These are phyloP conservation scores for Pneumocystis canis DNA, from an alignment of 1,139 yeast species.

Conservation along the genomic window DNA sequence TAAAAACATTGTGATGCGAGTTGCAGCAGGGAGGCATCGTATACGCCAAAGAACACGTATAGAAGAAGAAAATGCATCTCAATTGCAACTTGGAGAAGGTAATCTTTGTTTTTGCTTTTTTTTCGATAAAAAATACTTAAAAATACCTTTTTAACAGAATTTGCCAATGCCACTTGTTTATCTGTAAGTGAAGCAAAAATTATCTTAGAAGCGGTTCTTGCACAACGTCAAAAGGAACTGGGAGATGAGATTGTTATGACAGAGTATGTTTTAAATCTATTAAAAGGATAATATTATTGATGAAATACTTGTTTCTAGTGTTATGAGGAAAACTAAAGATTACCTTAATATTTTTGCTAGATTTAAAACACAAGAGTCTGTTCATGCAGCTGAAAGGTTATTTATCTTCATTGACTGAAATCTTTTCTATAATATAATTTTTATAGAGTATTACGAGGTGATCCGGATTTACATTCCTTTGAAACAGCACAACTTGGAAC, in stretches of 20 bases:
- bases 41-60: neutral
- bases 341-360: slow-evolving; percentile 75
- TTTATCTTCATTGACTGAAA: slow-evolving; percentile 62
- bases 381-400: slow-evolving; percentile 64
- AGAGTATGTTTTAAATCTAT: slow-evolving; percentile 7
- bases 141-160: slow-evolving; percentile 4
- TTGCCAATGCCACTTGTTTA: slow-evolving; percentile 12
- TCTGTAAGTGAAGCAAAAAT: slow-evolving; percentile 14
- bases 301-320: slow-evolving; percentile 26
- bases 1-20: neutral
- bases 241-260: slow-evolving; percentile 13
- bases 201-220: slow-evolving; percentile 12
- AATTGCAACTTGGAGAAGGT: slow-evolving; percentile 9
- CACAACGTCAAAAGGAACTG: slow-evolving; percentile 6
- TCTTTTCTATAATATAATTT: slow-evolving; percentile 14
- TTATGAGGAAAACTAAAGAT: slow-evolving; percentile 81
- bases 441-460: slow-evolving; percentile 3
- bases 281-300: neutral
- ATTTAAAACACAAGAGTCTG: slow-evolving; percentile 81
- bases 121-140: neutral
- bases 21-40: neutral
- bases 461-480: slow-evolving; percentile 65
- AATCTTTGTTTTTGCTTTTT: neutral
- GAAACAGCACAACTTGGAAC: slow-evolving; percentile 92
- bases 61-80: slow-evolving; percentile 13